Conservation (phyloP, 106 monocot genomes). For the Cymbidium sinense region DNA sequence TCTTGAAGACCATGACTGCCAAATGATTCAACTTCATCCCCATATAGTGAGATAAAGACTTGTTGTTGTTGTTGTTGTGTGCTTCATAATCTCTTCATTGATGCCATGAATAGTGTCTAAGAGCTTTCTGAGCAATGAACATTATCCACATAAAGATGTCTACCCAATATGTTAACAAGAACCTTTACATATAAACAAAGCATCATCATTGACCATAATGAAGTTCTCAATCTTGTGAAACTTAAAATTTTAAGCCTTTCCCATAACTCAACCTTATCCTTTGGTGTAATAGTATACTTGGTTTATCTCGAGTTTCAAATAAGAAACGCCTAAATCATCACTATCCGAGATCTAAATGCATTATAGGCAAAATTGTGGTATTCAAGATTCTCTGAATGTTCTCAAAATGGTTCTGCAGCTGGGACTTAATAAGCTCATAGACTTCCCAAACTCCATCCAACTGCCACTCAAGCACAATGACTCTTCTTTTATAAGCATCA, state of each 20-base stretch:
- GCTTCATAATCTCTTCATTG: no score
- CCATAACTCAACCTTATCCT: constrained; percentile 77
- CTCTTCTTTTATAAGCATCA: constrained; percentile 20
- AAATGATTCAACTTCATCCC: no score
- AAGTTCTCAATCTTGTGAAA: constrained; percentile 65
- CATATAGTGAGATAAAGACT: no score
- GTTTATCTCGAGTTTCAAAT: constrained; percentile 66
- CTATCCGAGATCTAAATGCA: constrained; percentile 48
- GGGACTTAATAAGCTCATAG: constrained; percentile 45
- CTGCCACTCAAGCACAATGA: constrained; percentile 24
- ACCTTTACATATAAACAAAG: constrained; percentile 81
- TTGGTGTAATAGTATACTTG: constrained; percentile 29
- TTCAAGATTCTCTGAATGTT: constrained; percentile 72
- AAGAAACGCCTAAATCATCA: constrained; percentile 62
- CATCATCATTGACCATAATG: constrained; percentile 79
- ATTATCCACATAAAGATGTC: constrained; percentile 86
- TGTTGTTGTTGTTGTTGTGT: no score
- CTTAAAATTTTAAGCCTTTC: constrained; percentile 78
- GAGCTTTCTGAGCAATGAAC: constrained; percentile 42
- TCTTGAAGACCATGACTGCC: no score
- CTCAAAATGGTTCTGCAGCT: constrained; percentile 66
- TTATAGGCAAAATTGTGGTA: constrained; percentile 64
- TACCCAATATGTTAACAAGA: constrained; percentile 85
- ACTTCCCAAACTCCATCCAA: constrained; percentile 16
- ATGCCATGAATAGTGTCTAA: constrained; percentile 16